Conservation (phyloP, 208 protist species). For the Naegleria lovaniensis region DNA sequence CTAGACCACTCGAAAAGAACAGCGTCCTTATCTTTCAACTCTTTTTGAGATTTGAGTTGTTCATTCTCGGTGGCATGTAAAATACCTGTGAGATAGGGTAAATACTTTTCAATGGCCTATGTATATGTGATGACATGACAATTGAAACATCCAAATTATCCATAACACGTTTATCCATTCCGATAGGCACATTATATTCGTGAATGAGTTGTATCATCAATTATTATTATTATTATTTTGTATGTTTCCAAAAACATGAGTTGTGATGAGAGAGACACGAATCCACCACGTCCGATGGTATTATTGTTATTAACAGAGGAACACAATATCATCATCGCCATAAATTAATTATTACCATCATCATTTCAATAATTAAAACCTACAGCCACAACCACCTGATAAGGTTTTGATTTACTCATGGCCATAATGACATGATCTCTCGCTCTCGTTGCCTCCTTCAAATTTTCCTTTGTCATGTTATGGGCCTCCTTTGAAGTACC, state of each 20-base stretch:
- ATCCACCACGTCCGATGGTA: too few relatives aligned
- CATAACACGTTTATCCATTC: too few relatives aligned
- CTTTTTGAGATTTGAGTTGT: neutral
- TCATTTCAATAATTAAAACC: neutral
- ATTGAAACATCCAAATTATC: neutral
- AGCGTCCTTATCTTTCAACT: neutral
- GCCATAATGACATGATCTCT: neutral
- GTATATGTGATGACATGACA: neutral
- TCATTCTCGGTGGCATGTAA: neutral
- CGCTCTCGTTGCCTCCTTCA: neutral
- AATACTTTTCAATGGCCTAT: constrained; percentile 10
- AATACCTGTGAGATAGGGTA: neutral
- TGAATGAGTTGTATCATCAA: neutral
- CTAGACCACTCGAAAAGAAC: neutral
- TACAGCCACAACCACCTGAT: neutral
- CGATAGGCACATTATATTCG: too few relatives aligned
- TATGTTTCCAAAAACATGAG: too few relatives aligned
- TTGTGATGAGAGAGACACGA: too few relatives aligned
- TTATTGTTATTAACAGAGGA: too few relatives aligned
- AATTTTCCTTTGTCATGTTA: neutral
- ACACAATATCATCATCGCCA: neutral
- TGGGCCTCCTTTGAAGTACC: neutral
- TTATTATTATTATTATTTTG: too few relatives aligned
- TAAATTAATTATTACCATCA: neutral
- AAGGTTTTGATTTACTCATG: neutral